phyloP scores from a whole-genome alignment of 495 filamentous ascomycete genomes.

The Glutinoglossum americanum region DNA sequence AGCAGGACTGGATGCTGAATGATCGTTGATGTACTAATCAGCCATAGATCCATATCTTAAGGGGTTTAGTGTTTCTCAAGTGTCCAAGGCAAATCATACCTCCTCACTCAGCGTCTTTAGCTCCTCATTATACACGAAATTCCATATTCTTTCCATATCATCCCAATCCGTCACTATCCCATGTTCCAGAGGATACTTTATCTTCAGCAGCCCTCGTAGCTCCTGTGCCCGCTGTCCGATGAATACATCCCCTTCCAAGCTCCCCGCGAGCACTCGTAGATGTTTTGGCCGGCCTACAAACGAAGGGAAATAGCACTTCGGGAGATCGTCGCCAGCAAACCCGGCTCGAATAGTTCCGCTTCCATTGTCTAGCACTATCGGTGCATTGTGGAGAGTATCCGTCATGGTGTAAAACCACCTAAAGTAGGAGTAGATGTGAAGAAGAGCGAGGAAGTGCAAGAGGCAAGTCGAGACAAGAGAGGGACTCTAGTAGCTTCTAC shows the following conservation, averaged over 20 bases:
- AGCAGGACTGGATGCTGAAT: conserved; percentile 77
- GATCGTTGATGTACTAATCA: not conserved
- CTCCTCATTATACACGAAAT: conserved; percentile 59
- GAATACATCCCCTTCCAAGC: conserved; percentile 91
- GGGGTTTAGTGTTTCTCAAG: not conserved
- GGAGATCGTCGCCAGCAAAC: conserved; percentile 86
- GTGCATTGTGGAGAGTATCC: conserved; percentile 83
- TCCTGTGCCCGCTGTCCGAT: conserved; percentile 88
- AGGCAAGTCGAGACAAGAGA: not conserved
- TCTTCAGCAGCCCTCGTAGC: conserved; percentile 79
- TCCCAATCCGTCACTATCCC: conserved; percentile 99
- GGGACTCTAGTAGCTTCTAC: not conserved
- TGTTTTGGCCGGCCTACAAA: conserved; percentile 96
- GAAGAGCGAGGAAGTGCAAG: not conserved
- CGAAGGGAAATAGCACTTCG: conserved; percentile 94
- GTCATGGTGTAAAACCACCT: conserved; percentile 29
- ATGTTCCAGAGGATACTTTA: conserved; percentile 88
- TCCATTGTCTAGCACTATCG: conserved; percentile 97
- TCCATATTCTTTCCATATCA: conserved; percentile 99
- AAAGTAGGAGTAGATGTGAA: too few relatives aligned
- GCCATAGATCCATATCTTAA: not conserved
- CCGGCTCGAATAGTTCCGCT: conserved; percentile 93
- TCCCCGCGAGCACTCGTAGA: conserved; percentile 82
- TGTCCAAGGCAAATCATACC: conserved; percentile 24
- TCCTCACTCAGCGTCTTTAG: conserved; percentile 94